These are phyloP conservation scores for Oryza meyeriana DNA, from an alignment of 176 grass and related monocot genomes.

Conservation along the genomic window DNA sequence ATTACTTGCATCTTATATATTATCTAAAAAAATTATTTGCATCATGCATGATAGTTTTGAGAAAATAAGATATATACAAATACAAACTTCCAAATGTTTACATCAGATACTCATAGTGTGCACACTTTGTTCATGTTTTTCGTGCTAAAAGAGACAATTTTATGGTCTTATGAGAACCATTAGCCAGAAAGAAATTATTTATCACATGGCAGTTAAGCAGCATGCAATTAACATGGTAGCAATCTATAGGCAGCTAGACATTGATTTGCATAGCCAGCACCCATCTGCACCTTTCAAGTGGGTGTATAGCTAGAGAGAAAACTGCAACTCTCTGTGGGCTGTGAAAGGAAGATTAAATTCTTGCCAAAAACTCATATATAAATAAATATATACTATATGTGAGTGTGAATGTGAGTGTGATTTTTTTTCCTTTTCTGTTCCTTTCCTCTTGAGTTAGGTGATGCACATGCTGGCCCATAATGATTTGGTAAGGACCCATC, in stretches of 20 bases:
- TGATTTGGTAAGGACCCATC: slow-evolving; percentile 40
- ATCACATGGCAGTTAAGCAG: background rate
- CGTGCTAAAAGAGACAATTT: background rate
- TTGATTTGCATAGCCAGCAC: background rate
- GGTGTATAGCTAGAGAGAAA: background rate
- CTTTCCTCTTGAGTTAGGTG: slow-evolving; percentile 20
- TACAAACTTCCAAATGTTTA: background rate
- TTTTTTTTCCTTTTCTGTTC: background rate
- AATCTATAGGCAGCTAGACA: background rate
- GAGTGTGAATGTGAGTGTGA: background rate
- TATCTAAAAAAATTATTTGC: background rate
- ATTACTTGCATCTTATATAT: no score
- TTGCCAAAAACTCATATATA: background rate
- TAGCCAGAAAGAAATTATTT: background rate
- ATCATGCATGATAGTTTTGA: background rate
- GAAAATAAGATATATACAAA: background rate
- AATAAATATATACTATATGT: background rate
- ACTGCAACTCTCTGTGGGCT: background rate
- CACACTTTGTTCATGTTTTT: background rate
- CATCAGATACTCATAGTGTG: background rate
- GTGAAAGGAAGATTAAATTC: slow-evolving; percentile 7
- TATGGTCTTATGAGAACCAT: background rate
- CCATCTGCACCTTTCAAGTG: background rate
- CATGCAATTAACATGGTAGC: background rate
- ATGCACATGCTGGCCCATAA: slow-evolving; percentile 45